These are phyloP conservation scores for Blastomyces parvus DNA, from an alignment of 2,329 filamentous ascomycete genomes.

Conservation along the genomic window DNA sequence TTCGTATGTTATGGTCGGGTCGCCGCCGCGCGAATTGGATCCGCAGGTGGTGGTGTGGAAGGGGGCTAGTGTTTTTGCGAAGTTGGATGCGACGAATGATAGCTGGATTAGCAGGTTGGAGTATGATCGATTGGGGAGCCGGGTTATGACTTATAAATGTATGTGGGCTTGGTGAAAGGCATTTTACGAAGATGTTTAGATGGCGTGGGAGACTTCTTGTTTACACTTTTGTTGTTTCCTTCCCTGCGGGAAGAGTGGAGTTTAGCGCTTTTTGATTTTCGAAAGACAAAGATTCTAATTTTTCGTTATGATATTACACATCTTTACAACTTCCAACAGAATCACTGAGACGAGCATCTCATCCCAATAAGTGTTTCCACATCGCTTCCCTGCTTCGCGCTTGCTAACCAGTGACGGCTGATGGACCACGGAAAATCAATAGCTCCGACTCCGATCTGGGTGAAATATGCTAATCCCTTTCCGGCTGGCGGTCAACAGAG, in stretches of 20 bases:
- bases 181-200: constrained; percentile 9
- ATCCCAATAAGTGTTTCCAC: no score
- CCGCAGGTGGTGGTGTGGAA: constrained; percentile 98
- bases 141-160: constrained; percentile 75
- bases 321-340: not conserved
- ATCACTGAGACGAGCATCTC: no score
- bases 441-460: not conserved
- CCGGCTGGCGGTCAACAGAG: constrained; percentile 21
- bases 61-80: constrained; percentile 91
- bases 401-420: no score
- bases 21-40: constrained; percentile 83
- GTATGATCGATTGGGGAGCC: constrained; percentile 74
- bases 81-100: constrained; percentile 77
- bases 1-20: constrained; percentile 58
- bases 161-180: constrained; percentile 48
- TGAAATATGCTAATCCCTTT: not conserved
- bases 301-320: not conserved
- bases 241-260: constrained; percentile 9
- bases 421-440: no score
- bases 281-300: not conserved
- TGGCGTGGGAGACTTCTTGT: constrained; percentile 3
- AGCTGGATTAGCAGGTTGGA: constrained; percentile 85
- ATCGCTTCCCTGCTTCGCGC: no score
- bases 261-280: not conserved
- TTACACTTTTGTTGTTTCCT: constrained; percentile 6